These are phyloP conservation scores for Penicillium sp. DNA, from an alignment of 2,329 filamentous ascomycete genomes.

Conservation along the genomic window DNA sequence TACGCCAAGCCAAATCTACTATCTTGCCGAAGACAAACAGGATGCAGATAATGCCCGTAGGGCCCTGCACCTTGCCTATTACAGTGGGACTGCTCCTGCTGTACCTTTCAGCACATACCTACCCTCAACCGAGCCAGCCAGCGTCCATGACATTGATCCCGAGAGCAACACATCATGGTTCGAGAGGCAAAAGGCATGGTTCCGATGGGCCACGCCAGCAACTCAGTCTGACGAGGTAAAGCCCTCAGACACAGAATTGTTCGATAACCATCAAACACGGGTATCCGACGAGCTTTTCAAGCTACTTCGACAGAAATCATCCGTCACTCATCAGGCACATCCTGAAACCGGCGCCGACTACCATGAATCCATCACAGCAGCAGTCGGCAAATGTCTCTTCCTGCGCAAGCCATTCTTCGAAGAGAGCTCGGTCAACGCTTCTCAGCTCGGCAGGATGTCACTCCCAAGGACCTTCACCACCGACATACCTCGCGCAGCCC, in stretches of 20 bases:
- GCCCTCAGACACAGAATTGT: too few relatives aligned
- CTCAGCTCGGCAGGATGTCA: slow-evolving; percentile 25
- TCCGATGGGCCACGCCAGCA: slow-evolving; percentile 37
- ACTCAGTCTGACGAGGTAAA: too few relatives aligned
- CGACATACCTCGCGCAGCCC: slow-evolving; percentile 24
- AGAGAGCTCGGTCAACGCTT: slow-evolving; percentile 20
- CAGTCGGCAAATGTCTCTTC: slow-evolving; percentile 34
- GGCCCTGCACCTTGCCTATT: too few relatives aligned
- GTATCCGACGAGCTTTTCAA: slow-evolving; percentile 28
- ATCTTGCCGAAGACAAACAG: too few relatives aligned
- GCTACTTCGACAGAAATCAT: slow-evolving; percentile 25
- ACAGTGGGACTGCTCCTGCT: too few relatives aligned
- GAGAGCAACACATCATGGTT: too few relatives aligned
- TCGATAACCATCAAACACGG: slow-evolving; percentile 25
- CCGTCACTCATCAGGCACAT: too few relatives aligned
- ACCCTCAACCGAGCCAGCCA: too few relatives aligned
- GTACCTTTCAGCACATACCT: too few relatives aligned
- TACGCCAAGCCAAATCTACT: too few relatives aligned
- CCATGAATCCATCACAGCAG: slow-evolving; percentile 31
- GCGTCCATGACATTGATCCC: too few relatives aligned
- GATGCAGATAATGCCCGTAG: too few relatives aligned
- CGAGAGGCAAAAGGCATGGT: slow-evolving; percentile 29
- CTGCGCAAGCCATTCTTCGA: slow-evolving; percentile 18
- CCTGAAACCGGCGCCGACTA: slow-evolving; percentile 6
- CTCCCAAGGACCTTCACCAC: slow-evolving; percentile 27